Percentiles rank a stretch among this genome's conserved stretches.
phyloP scores from a whole-genome alignment of 2,329 filamentous ascomycete genomes.

The Fusarium lyarnte region DNA sequence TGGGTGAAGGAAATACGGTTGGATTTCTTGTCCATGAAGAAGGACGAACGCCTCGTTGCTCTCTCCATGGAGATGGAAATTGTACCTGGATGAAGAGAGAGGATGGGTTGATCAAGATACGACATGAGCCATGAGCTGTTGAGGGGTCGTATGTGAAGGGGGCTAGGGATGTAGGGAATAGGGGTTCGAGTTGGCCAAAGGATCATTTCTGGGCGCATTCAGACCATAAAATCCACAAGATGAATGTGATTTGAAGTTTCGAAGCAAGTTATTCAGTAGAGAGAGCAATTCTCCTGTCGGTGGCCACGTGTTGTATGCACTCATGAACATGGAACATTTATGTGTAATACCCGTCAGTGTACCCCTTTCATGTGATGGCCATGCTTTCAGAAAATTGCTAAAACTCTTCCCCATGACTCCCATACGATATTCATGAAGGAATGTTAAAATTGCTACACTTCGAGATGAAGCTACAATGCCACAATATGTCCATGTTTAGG shows the following conservation, averaged over 20 bases:
- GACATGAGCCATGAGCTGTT: not conserved
- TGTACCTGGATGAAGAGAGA: not conserved
- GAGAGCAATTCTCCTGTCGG: not conserved
- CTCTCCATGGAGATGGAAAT: not conserved
- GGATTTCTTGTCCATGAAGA: not conserved
- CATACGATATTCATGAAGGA: no score
- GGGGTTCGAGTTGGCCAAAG: no score
- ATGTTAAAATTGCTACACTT: no score
- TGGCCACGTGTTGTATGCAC: no score
- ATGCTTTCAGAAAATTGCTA: no score
- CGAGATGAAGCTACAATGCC: no score
- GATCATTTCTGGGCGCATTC: no score
- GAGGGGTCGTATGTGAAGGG: not conserved
- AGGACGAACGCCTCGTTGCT: not conserved
- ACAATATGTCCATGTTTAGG: no score
- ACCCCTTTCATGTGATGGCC: no score
- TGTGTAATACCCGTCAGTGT: no score
- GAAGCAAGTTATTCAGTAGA: not conserved
- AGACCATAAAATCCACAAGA: rapidly evolving
- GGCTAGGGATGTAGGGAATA: not conserved
- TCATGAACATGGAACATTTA: no score
- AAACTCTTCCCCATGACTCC: no score
- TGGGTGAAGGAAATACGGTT: not conserved
- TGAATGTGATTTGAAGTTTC: not conserved
- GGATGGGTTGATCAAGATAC: not conserved